Conservation (phyloP, 192 early-diverging fungal genomes). For the Rhizophagus clarus region DNA sequence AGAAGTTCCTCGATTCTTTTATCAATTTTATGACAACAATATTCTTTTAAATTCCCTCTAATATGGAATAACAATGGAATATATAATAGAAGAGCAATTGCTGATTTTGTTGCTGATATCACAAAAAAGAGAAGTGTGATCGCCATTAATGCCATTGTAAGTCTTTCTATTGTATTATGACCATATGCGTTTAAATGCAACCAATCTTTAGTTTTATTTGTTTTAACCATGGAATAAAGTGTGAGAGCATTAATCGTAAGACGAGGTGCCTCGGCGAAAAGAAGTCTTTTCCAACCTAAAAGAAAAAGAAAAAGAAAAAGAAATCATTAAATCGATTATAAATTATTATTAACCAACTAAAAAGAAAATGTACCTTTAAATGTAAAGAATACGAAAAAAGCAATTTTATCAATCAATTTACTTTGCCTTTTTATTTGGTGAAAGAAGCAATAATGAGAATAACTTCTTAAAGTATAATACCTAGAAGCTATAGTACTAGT, state of each 20-base stretch:
- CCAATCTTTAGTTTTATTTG: neutral
- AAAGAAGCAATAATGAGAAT: conserved; percentile 83
- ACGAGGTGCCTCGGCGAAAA: conserved; percentile 82
- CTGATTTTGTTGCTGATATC: conserved; percentile 50
- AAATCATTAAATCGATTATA: too few relatives aligned
- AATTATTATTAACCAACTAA: too few relatives aligned
- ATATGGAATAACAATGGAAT: conserved; percentile 77
- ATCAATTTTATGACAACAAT: conserved; percentile 86
- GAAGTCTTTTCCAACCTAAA: conserved; percentile 78
- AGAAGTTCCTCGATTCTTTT: conserved; percentile 50
- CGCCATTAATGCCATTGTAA: conserved; percentile 41
- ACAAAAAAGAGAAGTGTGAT: conserved; percentile 70
- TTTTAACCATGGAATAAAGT: conserved; percentile 43
- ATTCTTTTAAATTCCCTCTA: conserved; percentile 88
- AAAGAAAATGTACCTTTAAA: conserved; percentile 62
- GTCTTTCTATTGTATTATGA: neutral
- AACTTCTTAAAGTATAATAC: conserved; percentile 72
- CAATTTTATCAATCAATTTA: conserved; percentile 65
- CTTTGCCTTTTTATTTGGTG: conserved; percentile 62
- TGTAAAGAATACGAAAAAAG: conserved; percentile 84
- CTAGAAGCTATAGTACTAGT: conserved; percentile 73
- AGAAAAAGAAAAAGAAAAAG: neutral
- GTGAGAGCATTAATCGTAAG: conserved; percentile 66
- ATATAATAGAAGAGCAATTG: conserved; percentile 71
- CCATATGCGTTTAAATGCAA: conserved; percentile 19